Percentiles rank a stretch among this genome's conserved stretches.
Conservation (phyloP, 192 early-diverging fungal genomes). For the Helicostylum pulchrum region DNA sequence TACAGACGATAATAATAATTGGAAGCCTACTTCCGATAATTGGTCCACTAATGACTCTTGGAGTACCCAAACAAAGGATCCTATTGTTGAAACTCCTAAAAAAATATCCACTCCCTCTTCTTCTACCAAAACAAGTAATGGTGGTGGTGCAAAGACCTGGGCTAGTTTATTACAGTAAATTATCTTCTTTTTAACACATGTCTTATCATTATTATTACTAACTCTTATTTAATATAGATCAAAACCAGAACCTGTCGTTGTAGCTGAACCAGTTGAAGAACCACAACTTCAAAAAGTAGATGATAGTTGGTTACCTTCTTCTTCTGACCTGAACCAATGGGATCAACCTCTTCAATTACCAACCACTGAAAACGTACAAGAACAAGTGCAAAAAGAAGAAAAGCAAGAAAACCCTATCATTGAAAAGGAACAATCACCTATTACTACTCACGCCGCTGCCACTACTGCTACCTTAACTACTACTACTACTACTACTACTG, state of each 20-base stretch:
- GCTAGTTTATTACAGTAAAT: constrained; percentile 34
- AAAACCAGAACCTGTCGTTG: constrained; percentile 44
- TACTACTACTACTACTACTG: neutral
- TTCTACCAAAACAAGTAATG: constrained; percentile 20
- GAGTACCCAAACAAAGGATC: no score
- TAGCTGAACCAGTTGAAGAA: constrained; percentile 24
- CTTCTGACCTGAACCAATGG: no score
- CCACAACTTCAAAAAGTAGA: no score
- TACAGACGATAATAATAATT: no score
- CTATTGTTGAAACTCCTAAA: no score
- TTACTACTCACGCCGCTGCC: neutral
- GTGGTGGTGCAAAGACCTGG: constrained; percentile 25
- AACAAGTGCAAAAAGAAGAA: no score
- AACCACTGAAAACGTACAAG: no score
- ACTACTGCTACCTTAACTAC: neutral
- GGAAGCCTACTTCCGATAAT: no score
- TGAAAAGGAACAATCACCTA: neutral
- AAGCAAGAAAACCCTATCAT: no score
- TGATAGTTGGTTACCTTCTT: no score
- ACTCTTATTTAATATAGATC: constrained; percentile 5
- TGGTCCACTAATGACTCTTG: no score
- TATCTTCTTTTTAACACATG: neutral
- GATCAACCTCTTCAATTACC: no score
- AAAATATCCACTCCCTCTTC: constrained; percentile 5
- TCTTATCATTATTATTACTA: neutral